Evolutionary conservation across 371 early-diverging fungal genomes (phyloP).

Genomic region (Actinomucor elegans): DNA sequence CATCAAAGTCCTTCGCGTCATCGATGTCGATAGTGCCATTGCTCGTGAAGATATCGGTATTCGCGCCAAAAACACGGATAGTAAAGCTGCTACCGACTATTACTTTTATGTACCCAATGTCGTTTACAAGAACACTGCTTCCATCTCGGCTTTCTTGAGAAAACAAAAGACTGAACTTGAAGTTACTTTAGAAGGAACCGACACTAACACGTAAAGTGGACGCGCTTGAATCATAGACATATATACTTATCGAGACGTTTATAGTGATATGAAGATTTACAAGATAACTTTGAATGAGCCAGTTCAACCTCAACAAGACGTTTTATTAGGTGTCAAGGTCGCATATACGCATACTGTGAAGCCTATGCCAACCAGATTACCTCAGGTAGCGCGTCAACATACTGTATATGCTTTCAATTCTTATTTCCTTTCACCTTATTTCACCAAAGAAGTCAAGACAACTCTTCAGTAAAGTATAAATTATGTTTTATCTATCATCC

Average conservation of each 20-base stretch:
- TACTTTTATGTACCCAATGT: conserved; percentile 52
- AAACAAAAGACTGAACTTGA: conserved; percentile 50
- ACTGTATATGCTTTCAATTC: conserved; percentile 64
- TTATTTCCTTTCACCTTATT: conserved; percentile 69
- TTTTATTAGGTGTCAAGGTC: conserved; percentile 67
- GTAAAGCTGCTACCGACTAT: conserved; percentile 46
- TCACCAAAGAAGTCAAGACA: conserved; percentile 75
- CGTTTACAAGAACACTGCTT: conserved; percentile 37
- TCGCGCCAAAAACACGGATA: conserved; percentile 53
- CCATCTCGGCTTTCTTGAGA: conserved; percentile 50
- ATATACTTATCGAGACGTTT: background rate
- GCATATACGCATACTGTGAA: conserved; percentile 55
- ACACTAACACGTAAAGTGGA: conserved; percentile 38
- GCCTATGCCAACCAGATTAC: conserved; percentile 73
- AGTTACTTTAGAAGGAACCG: conserved; percentile 26
- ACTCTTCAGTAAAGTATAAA: conserved; percentile 62
- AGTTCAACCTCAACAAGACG: conserved; percentile 63
- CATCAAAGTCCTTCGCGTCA: conserved; percentile 59
- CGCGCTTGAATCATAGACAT: background rate
- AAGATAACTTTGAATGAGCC: conserved; percentile 59
- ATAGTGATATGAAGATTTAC: conserved; percentile 59
- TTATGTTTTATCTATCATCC: background rate
- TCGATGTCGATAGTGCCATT: conserved; percentile 65
- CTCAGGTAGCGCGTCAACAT: conserved; percentile 70
- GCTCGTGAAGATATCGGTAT: conserved; percentile 64